A percentile compares a stretch with the other conserved stretches of the same genome.
Conservation (phyloP, 2,329 filamentous ascomycete species). For the Coniochaeta sp. region DNA sequence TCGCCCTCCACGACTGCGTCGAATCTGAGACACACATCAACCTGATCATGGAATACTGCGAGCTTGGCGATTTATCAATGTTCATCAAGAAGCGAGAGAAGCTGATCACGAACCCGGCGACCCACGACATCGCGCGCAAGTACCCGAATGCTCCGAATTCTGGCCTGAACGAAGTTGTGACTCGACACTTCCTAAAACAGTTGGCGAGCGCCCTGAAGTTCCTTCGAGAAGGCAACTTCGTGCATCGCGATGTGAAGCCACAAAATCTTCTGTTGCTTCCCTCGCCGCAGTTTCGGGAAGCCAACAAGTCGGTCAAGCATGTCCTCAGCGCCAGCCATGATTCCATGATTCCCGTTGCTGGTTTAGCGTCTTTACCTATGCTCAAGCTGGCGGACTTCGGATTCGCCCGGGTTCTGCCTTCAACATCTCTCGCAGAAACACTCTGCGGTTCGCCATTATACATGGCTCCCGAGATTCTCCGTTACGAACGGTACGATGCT, state of each 20-base stretch:
- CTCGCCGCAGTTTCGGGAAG: slow-evolving; percentile 61
- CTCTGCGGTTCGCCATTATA: slow-evolving; percentile 94
- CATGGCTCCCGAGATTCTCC: slow-evolving; percentile 96
- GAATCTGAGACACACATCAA: slow-evolving; percentile 86
- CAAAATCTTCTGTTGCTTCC: slow-evolving; percentile 92
- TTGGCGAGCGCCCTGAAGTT: slow-evolving; percentile 88
- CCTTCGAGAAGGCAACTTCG: slow-evolving; percentile 74
- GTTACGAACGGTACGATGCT: slow-evolving; percentile 95
- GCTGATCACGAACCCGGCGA: slow-evolving; percentile 70
- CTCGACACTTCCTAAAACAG: slow-evolving; percentile 93
- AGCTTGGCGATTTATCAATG: slow-evolving; percentile 84
- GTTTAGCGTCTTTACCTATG: slow-evolving; percentile 82
- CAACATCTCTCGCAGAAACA: slow-evolving; percentile 88
- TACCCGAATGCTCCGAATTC: slow-evolving; percentile 79
- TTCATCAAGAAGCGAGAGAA: slow-evolving; percentile 94
- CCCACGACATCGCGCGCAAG: slow-evolving; percentile 84
- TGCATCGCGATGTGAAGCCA: slow-evolving; percentile 95
- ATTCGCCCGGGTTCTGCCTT: slow-evolving; percentile 88
- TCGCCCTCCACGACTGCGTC: slow-evolving; percentile 89
- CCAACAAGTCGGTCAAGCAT: slow-evolving; percentile 54
- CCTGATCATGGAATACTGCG: slow-evolving; percentile 97
- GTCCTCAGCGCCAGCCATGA: slow-evolving; percentile 72
- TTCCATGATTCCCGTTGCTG: slow-evolving; percentile 72
- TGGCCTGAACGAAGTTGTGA: slow-evolving; percentile 93
- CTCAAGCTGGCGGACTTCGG: slow-evolving; percentile 97